Evolutionary conservation across 129 eudicot genomes (phyloP).

Genomic region (Pseudognaphalium luteoalbum): DNA sequence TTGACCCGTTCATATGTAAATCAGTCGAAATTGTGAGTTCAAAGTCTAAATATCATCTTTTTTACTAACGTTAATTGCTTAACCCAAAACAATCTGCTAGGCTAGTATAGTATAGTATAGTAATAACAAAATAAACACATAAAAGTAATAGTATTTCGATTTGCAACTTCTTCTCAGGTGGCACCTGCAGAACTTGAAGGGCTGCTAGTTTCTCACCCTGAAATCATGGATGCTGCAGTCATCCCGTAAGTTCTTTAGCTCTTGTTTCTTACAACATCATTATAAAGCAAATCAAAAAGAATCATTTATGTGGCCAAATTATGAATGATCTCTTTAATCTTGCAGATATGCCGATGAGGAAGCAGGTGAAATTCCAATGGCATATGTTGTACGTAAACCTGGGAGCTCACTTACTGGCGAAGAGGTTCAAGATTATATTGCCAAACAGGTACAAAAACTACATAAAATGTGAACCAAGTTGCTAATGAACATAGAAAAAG

Average conservation of each 20-base stretch:
- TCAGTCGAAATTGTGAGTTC: neutral
- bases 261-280: neutral
- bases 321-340: neutral
- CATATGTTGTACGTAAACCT: slow-evolving; percentile 65
- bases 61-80: neutral
- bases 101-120: too few relatives aligned
- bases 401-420: slow-evolving; percentile 64
- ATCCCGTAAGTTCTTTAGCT: slow-evolving; percentile 62
- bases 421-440: slow-evolving; percentile 65
- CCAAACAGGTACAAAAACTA: slow-evolving; percentile 64
- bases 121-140: neutral
- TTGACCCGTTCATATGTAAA: slow-evolving; percentile 1
- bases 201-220: slow-evolving; percentile 70
- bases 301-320: neutral
- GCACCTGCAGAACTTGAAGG: slow-evolving; percentile 99
- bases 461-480: neutral
- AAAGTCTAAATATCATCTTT: slow-evolving; percentile 2
- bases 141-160: neutral
- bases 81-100: neutral
- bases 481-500: neutral
- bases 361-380: slow-evolving; percentile 88
- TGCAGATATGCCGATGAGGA: slow-evolving; percentile 70
- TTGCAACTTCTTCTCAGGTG: slow-evolving; percentile 50
- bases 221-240: slow-evolving; percentile 88
- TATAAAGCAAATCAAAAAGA: neutral